These are phyloP conservation scores for Meira miltonrushii DNA, from an alignment of 1,284 basidiomycete genomes.

Conservation along the genomic window DNA sequence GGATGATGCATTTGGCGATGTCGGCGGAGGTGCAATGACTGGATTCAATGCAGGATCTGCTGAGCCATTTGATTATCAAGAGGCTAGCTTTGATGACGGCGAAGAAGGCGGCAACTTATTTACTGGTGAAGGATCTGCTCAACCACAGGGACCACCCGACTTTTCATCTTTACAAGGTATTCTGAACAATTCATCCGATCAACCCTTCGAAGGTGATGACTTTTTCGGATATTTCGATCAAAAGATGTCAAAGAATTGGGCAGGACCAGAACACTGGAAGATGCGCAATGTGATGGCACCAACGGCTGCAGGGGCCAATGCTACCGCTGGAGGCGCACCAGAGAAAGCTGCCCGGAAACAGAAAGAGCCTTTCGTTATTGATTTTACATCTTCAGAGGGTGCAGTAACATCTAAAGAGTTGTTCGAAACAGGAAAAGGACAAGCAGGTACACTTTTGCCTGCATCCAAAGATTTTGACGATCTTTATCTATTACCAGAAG, in stretches of 20 bases:
- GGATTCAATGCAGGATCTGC: slow-evolving; percentile 10
- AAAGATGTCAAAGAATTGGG: slow-evolving; percentile 87
- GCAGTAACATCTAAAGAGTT: slow-evolving; percentile 67
- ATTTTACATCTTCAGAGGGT: slow-evolving; percentile 67
- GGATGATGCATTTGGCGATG: slow-evolving; percentile 39
- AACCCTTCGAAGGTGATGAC: slow-evolving; percentile 12
- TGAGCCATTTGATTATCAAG: slow-evolving; percentile 13
- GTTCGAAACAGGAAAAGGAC: slow-evolving; percentile 59
- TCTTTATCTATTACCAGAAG: slow-evolving; percentile 76
- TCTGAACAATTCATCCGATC: slow-evolving; percentile 4
- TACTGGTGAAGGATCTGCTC: background rate
- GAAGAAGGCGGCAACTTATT: background rate
- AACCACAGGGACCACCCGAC: slow-evolving; percentile 5
- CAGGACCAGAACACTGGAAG: slow-evolving; percentile 98
- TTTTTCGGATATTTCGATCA: slow-evolving; percentile 88
- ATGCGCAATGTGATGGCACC: slow-evolving; percentile 52
- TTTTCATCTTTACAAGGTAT: slow-evolving; percentile 14
- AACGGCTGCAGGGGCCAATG: background rate
- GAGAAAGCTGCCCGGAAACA: slow-evolving; percentile 11
- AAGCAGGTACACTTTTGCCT: slow-evolving; percentile 53
- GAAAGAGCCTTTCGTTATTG: slow-evolving; percentile 77
- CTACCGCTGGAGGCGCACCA: background rate
- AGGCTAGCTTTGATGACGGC: slow-evolving; percentile 15
- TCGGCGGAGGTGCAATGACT: slow-evolving; percentile 29
- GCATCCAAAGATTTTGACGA: slow-evolving; percentile 52